Percentiles rank a stretch among this genome's conserved stretches.
Conservation (phyloP, 345 rosid species). For the Raphanus sativus region DNA sequence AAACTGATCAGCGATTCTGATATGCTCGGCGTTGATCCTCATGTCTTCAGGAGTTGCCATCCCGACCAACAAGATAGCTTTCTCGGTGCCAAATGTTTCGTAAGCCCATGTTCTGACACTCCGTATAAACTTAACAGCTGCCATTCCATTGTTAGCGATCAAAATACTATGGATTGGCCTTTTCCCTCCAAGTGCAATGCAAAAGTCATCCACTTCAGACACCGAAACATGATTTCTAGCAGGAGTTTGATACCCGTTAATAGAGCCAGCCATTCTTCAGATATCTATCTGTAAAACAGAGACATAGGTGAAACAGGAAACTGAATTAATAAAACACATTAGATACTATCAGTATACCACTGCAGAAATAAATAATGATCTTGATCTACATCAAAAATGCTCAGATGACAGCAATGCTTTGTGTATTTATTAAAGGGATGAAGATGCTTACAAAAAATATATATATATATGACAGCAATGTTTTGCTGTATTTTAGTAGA, state of each 20-base stretch:
- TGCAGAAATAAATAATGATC: background rate
- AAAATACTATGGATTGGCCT: slow-evolving; percentile 87
- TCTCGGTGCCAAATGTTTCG: slow-evolving; percentile 95
- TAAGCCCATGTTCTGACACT: slow-evolving; percentile 97
- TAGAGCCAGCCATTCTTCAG: slow-evolving; percentile 49
- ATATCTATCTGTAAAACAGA: slow-evolving; percentile 48
- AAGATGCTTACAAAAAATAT: background rate
- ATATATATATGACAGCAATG: background rate
- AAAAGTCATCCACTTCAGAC: slow-evolving; percentile 74
- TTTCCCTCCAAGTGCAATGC: slow-evolving; percentile 80
- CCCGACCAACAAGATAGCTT: slow-evolving; percentile 91
- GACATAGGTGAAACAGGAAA: slow-evolving; percentile 1
- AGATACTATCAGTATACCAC: background rate
- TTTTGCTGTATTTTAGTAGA: background rate
- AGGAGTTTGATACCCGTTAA: slow-evolving; percentile 58
- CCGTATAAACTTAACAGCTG: slow-evolving; percentile 97
- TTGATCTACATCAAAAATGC: background rate
- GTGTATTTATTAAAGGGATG: background rate
- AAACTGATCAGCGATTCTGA: slow-evolving; percentile 97
- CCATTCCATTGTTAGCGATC: slow-evolving; percentile 99
- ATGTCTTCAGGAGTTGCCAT: slow-evolving; percentile 99
- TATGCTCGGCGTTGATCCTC: slow-evolving; percentile 99
- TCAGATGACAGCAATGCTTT: slow-evolving; percentile 14
- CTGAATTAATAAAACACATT: background rate
- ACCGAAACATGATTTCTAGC: slow-evolving; percentile 58